These are phyloP conservation scores for Helianthus tuberosus DNA, from an alignment of 129 eudicot genomes.

Conservation along the genomic window DNA sequence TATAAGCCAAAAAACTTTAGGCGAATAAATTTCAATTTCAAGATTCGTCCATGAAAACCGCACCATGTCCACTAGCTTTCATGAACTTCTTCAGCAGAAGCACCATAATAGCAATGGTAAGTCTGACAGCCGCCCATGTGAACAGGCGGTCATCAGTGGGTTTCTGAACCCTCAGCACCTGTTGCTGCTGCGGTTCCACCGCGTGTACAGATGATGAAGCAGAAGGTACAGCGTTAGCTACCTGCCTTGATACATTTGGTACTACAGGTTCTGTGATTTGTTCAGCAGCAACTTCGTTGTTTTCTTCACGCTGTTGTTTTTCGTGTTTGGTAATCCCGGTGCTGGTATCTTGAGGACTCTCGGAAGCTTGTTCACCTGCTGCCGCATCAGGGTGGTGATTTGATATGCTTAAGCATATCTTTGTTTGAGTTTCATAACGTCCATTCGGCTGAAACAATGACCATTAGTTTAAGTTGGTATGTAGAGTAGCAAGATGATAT, in stretches of 20 bases:
- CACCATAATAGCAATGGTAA: conserved; percentile 70
- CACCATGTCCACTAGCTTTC: conserved; percentile 77
- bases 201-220: conserved; percentile 32
- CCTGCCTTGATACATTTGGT: conserved; percentile 34
- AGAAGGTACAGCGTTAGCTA: conserved; percentile 15
- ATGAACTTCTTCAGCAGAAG: conserved; percentile 84
- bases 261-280: conserved; percentile 36
- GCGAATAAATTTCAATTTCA: conserved; percentile 34
- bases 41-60: conserved; percentile 77
- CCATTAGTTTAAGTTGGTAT: conserved; percentile 1
- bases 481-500: background rate
- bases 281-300: conserved; percentile 38
- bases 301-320: conserved; percentile 46
- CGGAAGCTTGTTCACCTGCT: conserved; percentile 36
- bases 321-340: conserved; percentile 37
- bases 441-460: conserved; percentile 77
- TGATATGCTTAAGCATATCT: conserved; percentile 98
- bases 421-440: conserved; percentile 98
- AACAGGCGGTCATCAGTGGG: conserved; percentile 83
- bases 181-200: conserved; percentile 41
- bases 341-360: conserved; percentile 31
- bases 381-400: conserved; percentile 81
- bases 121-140: conserved; percentile 90
- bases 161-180: conserved; percentile 50
- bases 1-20: background rate